Evolutionary conservation across 2,329 filamentous ascomycete species (phyloP).

Genomic region (Fusarium marasasianum): DNA sequence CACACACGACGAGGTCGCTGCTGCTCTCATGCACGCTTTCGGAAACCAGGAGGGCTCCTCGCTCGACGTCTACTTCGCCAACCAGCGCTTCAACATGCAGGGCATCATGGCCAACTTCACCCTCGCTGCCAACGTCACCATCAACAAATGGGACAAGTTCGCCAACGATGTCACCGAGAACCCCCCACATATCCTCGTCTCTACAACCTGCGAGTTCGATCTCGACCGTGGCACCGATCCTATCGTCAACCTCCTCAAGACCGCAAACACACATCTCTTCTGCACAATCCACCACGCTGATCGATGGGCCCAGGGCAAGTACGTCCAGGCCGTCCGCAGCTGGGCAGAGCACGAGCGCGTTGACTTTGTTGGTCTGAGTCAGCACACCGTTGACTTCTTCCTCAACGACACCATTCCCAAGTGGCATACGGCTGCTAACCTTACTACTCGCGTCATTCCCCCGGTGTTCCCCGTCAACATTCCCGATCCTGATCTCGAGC

Average conservation of each 20-base stretch:
- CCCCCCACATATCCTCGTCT: slow-evolving; percentile 41
- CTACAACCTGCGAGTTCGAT: slow-evolving; percentile 44
- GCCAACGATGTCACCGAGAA: slow-evolving; percentile 11
- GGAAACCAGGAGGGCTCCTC: slow-evolving; percentile 34
- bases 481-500: slow-evolving; percentile 22
- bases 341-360: slow-evolving; percentile 34
- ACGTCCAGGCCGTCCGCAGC: slow-evolving; percentile 32
- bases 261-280: slow-evolving; percentile 39
- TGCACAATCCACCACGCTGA: slow-evolving; percentile 44
- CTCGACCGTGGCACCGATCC: slow-evolving; percentile 22
- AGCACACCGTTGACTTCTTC: slow-evolving; percentile 41
- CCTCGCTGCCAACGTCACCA: slow-evolving; percentile 30
- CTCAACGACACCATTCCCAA: slow-evolving; percentile 31
- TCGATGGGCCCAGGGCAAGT: slow-evolving; percentile 35
- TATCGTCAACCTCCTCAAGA: slow-evolving; percentile 35
- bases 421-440: slow-evolving; percentile 31
- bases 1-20: slow-evolving; percentile 43
- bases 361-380: slow-evolving; percentile 42
- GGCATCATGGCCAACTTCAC: slow-evolving; percentile 41
- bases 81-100: slow-evolving; percentile 42
- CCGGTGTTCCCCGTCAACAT: slow-evolving; percentile 40
- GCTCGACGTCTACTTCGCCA: slow-evolving; percentile 34
- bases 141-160: slow-evolving; percentile 30
- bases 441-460: slow-evolving; percentile 37
- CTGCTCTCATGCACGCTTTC: slow-evolving; percentile 41